Conservation (phyloP, 2,329 filamentous ascomycete species). For the Nothophoma quercina region DNA sequence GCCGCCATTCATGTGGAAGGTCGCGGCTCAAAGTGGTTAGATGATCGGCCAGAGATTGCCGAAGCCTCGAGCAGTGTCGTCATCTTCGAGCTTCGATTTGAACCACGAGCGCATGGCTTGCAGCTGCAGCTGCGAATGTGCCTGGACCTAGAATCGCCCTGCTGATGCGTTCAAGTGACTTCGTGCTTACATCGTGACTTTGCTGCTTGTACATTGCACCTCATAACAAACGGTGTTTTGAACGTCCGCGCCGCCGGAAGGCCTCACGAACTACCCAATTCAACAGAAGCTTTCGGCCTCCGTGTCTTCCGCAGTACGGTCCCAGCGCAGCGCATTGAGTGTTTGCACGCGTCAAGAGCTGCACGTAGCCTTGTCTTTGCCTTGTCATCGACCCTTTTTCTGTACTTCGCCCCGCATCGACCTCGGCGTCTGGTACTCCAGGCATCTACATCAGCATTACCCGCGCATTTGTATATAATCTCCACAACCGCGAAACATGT, state of each 20-base stretch:
- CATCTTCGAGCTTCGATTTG: slow-evolving; percentile 12
- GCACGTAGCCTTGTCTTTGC: slow-evolving; percentile 5
- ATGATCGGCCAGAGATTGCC: slow-evolving; percentile 14
- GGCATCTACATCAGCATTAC: slow-evolving; percentile 20
- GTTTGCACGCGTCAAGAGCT: slow-evolving; percentile 17
- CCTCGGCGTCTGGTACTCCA: slow-evolving; percentile 13
- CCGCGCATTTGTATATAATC: slow-evolving; percentile 10
- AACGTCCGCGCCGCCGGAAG: neutral
- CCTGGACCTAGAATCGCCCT: slow-evolving; percentile 2
- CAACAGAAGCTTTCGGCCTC: slow-evolving; percentile 14
- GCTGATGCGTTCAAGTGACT: slow-evolving; percentile 2
- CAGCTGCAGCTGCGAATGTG: neutral
- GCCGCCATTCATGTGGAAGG: slow-evolving; percentile 12
- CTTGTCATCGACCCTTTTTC: slow-evolving; percentile 2
- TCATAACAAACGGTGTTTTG: neutral
- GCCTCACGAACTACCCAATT: slow-evolving; percentile 6
- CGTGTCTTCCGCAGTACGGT: slow-evolving; percentile 11
- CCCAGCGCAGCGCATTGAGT: slow-evolving; percentile 11
- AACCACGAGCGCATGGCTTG: slow-evolving; percentile 13
- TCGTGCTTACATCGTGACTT: neutral
- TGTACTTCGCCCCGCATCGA: slow-evolving; percentile 15
- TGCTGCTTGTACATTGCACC: neutral
- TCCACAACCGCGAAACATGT: slow-evolving; percentile 9
- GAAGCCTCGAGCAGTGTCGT: slow-evolving; percentile 17
- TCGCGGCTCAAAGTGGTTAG: slow-evolving; percentile 9